Base-by-base conservation (phyloP, 1,284 basidiomycete species). In the Fomitopsis betulina region DNA sequence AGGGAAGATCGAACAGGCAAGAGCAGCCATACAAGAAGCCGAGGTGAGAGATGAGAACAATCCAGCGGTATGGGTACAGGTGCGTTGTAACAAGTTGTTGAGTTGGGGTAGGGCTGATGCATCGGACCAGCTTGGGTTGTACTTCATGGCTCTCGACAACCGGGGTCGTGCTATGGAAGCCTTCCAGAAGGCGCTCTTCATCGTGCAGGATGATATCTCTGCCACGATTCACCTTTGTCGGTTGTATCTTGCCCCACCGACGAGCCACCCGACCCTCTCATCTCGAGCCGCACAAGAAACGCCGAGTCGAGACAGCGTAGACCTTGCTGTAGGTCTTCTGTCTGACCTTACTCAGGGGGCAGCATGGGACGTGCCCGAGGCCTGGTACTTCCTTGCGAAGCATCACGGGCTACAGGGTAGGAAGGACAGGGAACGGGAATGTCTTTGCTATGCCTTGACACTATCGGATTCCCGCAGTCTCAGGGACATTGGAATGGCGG, bases 61-160 rank as follows among this genome's bases (percentile, higher is more conserved):
- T 70, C 86, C 94, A 0, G 87, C 86, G 35, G 93, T 98, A 13
- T 98, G 96, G 95, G 90, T 96, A 8, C 96, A 96, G 81, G 91
- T 93, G 63, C 54, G 81, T 71, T 32, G 27, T 15, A 5, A 39
- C 42, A 21, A 1, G 21, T 40, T 33, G 33, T 38, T 35, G 56
- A 57, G 27, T 21, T n/a, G 53, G 53, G 42, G 23, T 25, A 19
- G 43, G 57, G 51, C 53, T 62, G 55, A 45, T 58, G 58, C 39
- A 49, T 53, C 0, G 63, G 8, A 39, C 3, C 39, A 95, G 88
- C 79, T 95, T 42, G 93, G 91, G 0, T 68, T 94, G 27, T 93
- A 94, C 70, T 81, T 92, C 65, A 69, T 79, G 40, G 82, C 85
- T 1, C 69, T 85, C 21, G 79, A 80, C 23, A 78, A 85, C 45